Evolutionary conservation across 495 filamentous ascomycete genomes (phyloP).

Genomic region (Penicillium ucsense): DNA sequence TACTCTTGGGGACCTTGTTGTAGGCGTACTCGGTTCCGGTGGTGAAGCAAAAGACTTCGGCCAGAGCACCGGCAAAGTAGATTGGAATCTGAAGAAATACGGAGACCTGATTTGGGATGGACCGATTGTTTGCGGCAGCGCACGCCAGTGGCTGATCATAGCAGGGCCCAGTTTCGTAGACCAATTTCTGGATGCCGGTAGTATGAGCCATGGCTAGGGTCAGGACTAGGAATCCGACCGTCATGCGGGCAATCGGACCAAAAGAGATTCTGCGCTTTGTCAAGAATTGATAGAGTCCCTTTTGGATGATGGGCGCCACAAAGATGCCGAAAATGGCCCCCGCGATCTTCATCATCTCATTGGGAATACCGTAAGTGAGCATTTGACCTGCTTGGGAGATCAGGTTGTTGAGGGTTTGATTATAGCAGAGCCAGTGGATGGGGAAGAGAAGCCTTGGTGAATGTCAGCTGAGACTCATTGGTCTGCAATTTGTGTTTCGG

Average conservation of each 20-base stretch:
- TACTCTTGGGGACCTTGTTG: slow-evolving; percentile 24
- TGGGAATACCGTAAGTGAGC: slow-evolving; percentile 23
- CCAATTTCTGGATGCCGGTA: slow-evolving; percentile 33
- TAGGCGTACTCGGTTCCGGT: slow-evolving; percentile 40
- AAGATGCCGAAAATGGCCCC: slow-evolving; percentile 23
- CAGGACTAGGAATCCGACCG: slow-evolving; percentile 36
- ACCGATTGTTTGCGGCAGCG: slow-evolving; percentile 8
- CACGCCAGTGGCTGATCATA: slow-evolving; percentile 37
- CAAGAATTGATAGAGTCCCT: slow-evolving; percentile 36
- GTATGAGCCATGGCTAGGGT: slow-evolving; percentile 40
- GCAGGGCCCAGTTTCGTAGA: slow-evolving; percentile 35
- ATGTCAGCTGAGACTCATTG: no score
- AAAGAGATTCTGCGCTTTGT: slow-evolving; percentile 27
- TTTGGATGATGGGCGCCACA: slow-evolving; percentile 38
- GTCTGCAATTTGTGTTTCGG: no score
- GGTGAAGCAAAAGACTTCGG: slow-evolving; percentile 49
- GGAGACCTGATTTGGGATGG: slow-evolving; percentile 31
- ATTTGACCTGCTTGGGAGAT: slow-evolving; percentile 48
- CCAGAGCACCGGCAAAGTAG: slow-evolving; percentile 47
- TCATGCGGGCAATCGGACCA: slow-evolving; percentile 41
- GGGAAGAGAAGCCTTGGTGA: no score
- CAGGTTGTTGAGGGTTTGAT: slow-evolving; percentile 37
- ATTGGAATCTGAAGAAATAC: slow-evolving; percentile 46
- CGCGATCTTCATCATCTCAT: slow-evolving; percentile 7
- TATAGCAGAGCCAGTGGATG: slow-evolving; percentile 20